Conservation (phyloP, 2,329 filamentous ascomycete genomes). For the Fusarium fujikuroi region DNA sequence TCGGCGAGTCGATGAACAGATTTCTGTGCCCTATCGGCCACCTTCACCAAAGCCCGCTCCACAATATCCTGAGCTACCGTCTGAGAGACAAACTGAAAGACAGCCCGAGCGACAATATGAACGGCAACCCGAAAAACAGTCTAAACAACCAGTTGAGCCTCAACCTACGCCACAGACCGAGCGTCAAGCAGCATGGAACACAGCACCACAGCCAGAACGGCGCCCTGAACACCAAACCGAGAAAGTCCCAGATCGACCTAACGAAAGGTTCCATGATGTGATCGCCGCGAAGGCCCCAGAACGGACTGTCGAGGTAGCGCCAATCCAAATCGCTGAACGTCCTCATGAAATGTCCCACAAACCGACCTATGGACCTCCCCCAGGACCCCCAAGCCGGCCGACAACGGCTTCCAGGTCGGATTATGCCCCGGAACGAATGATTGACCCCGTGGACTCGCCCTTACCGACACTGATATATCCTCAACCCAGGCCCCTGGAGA, state of each 20-base stretch:
- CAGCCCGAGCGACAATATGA: neutral
- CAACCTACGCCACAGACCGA: constrained; percentile 1
- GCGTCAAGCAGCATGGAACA: neutral
- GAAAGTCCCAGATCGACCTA: neutral
- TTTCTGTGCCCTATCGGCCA: constrained; percentile 10
- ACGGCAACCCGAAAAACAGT: neutral
- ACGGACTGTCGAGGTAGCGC: constrained; percentile 7
- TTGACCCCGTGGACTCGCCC: constrained; percentile 24
- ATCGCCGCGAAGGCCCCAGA: constrained; percentile 5
- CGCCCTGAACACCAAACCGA: constrained; percentile 3
- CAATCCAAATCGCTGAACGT: constrained; percentile 5
- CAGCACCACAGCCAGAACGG: neutral
- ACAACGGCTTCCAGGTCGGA: constrained; percentile 20
- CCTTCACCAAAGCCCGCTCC: constrained; percentile 11
- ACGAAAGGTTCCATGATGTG: constrained; percentile 10
- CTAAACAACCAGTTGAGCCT: neutral
- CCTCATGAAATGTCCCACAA: constrained; percentile 3
- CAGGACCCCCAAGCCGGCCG: neutral
- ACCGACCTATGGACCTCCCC: neutral
- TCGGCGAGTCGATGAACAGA: constrained; percentile 4
- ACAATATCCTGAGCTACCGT: neutral
- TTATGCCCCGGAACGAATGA: constrained; percentile 35
- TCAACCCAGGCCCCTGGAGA: constrained; percentile 16
- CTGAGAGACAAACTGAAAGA: neutral
- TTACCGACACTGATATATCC: constrained; percentile 8